Conservation (phyloP, 2,329 filamentous ascomycete species). For the Triangularia verruculosa region DNA sequence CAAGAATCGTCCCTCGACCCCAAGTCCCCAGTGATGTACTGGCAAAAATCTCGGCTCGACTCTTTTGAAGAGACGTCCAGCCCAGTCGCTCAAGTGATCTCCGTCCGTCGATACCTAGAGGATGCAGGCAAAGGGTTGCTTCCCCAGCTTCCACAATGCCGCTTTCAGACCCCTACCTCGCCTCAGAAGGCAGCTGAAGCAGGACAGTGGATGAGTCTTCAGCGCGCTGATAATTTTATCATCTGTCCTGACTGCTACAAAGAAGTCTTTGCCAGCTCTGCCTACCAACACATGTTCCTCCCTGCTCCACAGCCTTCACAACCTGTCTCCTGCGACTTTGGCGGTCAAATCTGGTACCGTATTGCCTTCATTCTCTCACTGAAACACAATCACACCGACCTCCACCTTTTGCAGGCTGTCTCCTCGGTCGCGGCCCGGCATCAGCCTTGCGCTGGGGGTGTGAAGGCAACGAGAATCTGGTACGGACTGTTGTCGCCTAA, state of each 20-base stretch:
- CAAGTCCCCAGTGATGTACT: conserved; percentile 33
- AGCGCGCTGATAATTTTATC: conserved; percentile 66
- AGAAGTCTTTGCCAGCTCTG: conserved; percentile 64
- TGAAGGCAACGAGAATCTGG: conserved; percentile 63
- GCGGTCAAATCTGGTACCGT: conserved; percentile 72
- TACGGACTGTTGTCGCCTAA: conserved; percentile 69
- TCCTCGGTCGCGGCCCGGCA: conserved; percentile 58
- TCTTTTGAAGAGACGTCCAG: conserved; percentile 36
- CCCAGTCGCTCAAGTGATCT: conserved; percentile 42
- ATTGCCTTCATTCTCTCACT: conserved; percentile 79
- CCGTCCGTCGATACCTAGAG: conserved; percentile 55
- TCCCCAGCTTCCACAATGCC: conserved; percentile 63
- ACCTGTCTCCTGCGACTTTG: conserved; percentile 73
- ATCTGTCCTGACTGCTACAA: conserved; percentile 81
- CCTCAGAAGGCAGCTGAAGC: conserved; percentile 47
- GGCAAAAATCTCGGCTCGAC: conserved; percentile 48
- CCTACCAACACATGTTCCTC: conserved; percentile 66
- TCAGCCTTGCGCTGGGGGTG: conserved; percentile 56
- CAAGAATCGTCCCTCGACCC: conserved; percentile 26
- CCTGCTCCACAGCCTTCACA: conserved; percentile 56
- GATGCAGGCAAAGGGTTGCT: conserved; percentile 44
- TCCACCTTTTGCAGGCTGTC: conserved; percentile 68
- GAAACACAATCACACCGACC: conserved; percentile 63
- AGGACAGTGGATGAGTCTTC: conserved; percentile 78
- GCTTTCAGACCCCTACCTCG: conserved; percentile 53